Base-by-base conservation (phyloP, 331 rosid species). In the Pyracantha coccinea region DNA sequence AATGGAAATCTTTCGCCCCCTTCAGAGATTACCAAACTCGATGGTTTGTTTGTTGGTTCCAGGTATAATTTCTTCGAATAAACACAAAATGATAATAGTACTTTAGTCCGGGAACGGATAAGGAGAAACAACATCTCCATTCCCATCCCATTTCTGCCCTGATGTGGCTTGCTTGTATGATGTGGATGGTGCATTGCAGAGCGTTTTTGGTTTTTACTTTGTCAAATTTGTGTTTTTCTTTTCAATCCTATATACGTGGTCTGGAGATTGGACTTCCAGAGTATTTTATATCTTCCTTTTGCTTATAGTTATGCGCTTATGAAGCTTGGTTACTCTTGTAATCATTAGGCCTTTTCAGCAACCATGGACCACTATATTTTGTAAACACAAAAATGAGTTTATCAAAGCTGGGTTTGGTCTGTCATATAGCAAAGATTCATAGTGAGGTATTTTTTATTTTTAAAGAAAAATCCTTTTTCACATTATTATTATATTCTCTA, bases 341-440 rank as follows among this genome's bases (percentile, higher is more conserved):
- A 73, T 82, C 62, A 75, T 66, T 89, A 90, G 99, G 99, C 59
- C 93, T 90, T 81, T 92, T 94, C 85, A 94, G 99, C 85, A 94
- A 89, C 80, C 97, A 94, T 73, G 97, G 99, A 64, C 97, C 99
- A 69, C 95, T 94, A 45, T 94, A 92, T 82, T 94, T 94, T 72
- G 93, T 92, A 65, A 86, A 80, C 76, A 86, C 99, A 20, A 92
- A 94, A 84, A 81, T 35, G 73, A 68, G 92, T 72, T 88, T 94
- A 82, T 94, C 97, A 78, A 92, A 94, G 88, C 73, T 94, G 92
- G 99, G 99, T 73, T 83, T 94, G 77, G 72, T 90, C 31, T 94
- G 99, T 86, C 97, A 94, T 80, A 94, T 94, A 62, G 99, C 97
- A 44, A 94, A 92, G 91, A 94, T 94, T 86, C 99, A 94, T 69